phyloP scores from a whole-genome alignment of 352 stramenopile species.

The Phytophthora foliorum region DNA sequence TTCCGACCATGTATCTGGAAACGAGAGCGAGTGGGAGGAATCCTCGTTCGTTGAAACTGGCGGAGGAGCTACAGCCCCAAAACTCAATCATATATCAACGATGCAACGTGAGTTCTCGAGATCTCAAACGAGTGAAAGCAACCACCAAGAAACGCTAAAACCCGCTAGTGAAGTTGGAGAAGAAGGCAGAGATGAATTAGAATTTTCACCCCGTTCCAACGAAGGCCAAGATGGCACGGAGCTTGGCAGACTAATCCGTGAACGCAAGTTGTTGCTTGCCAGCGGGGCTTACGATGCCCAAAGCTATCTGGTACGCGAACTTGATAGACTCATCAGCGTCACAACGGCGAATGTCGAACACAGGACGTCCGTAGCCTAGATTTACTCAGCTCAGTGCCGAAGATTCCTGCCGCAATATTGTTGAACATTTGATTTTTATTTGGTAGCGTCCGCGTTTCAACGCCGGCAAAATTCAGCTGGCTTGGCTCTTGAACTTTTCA shows the following conservation, averaged over 20 bases:
- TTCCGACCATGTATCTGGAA: constrained; percentile 20
- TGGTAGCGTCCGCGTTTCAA: constrained; percentile 4
- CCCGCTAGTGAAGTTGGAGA: not conserved
- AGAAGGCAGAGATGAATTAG: constrained; percentile 2
- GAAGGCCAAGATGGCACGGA: constrained; percentile 27
- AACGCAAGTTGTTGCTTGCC: constrained; percentile 65
- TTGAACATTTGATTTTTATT: constrained; percentile 22
- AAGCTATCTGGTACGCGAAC: constrained; percentile 73
- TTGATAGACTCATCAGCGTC: constrained; percentile 64
- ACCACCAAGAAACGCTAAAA: not conserved
- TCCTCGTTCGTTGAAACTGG: constrained; percentile 19
- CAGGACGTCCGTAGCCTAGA: constrained; percentile 17
- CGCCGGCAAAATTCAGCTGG: constrained; percentile 18
- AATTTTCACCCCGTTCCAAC: constrained; percentile 1
- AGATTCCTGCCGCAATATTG: constrained; percentile 2
- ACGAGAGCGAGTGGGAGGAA: constrained; percentile 19
- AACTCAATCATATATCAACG: constrained; percentile 2
- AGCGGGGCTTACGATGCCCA: constrained; percentile 71
- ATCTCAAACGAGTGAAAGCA: constrained; percentile 2
- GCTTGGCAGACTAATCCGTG: constrained; percentile 57
- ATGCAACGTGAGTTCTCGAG: constrained; percentile 6
- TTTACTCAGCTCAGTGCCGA: not conserved
- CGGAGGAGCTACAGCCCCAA: not conserved
- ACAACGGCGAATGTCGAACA: constrained; percentile 37
- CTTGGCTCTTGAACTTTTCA: constrained; percentile 82